phyloP scores from a whole-genome alignment of 192 early-diverging fungal species.

The Entomortierella chlamydospora region DNA sequence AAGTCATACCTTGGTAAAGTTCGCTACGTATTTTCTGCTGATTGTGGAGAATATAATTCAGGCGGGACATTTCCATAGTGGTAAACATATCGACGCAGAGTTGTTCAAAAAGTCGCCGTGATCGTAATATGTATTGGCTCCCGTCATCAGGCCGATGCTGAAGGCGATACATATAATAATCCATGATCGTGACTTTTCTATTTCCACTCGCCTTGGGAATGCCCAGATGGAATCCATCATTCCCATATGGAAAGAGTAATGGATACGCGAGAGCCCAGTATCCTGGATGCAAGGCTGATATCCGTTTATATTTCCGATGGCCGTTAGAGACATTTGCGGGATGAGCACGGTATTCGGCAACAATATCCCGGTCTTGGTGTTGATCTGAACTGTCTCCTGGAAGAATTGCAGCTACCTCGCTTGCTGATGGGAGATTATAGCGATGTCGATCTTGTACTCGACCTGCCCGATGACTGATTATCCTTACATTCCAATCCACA shows the following conservation, averaged over 20 bases:
- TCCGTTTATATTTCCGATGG: neutral
- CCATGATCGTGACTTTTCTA: neutral
- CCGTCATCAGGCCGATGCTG: neutral
- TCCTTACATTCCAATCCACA: neutral
- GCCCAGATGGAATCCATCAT: neutral
- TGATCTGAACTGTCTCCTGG: neutral
- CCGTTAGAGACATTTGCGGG: no score
- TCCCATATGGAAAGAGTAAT: slow-evolving; percentile 2
- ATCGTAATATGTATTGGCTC: neutral
- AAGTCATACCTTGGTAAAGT: slow-evolving; percentile 5
- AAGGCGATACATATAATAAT: neutral
- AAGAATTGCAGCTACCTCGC: neutral
- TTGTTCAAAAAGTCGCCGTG: slow-evolving; percentile 4
- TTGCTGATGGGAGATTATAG: neutral
- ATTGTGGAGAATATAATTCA: neutral
- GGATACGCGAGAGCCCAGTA: slow-evolving; percentile 5
- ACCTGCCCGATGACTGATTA: neutral
- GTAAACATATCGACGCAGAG: neutral
- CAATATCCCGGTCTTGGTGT: neutral
- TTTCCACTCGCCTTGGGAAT: neutral
- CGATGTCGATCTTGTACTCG: neutral
- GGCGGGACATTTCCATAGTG: neutral
- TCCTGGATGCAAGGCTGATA: neutral
- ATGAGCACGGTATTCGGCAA: neutral
- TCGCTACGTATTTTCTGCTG: slow-evolving; percentile 1